A percentile compares a stretch with the other conserved stretches of the same genome.
Conservation (phyloP, 805 yeast genomes). For the Komagataella pseudopastoris region DNA sequence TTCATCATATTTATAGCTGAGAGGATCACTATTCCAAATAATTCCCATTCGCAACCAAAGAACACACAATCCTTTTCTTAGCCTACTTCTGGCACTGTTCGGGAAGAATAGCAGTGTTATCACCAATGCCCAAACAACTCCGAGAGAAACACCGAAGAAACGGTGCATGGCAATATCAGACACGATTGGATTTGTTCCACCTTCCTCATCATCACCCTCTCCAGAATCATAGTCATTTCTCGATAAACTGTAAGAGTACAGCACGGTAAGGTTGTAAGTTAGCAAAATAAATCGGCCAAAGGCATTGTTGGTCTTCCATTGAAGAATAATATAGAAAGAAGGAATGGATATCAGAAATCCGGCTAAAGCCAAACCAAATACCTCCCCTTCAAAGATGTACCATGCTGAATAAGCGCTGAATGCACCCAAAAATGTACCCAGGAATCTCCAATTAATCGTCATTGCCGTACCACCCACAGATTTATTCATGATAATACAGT, state of each 20-base stretch:
- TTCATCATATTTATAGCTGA: constrained; percentile 26
- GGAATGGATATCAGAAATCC: constrained; percentile 35
- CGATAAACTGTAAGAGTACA: constrained; percentile 60
- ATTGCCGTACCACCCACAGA: constrained; percentile 75
- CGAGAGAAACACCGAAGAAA: constrained; percentile 56
- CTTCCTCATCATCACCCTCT: constrained; percentile 34
- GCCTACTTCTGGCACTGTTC: constrained; percentile 57
- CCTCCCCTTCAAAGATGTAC: constrained; percentile 43
- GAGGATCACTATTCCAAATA: constrained; percentile 67
- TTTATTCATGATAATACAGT: constrained; percentile 73
- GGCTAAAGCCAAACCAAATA: constrained; percentile 30
- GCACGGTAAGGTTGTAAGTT: constrained; percentile 66
- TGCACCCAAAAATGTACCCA: constrained; percentile 71
- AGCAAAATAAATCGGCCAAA: constrained; percentile 59
- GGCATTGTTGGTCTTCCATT: constrained; percentile 51
- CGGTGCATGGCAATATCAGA: constrained; percentile 70
- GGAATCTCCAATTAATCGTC: constrained; percentile 60
- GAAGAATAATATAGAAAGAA: constrained; percentile 44
- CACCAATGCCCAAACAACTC: constrained; percentile 65
- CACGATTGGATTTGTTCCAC: constrained; percentile 56
- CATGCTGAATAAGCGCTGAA: constrained; percentile 44
- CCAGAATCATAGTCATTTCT: constrained; percentile 36
- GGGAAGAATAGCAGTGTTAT: constrained; percentile 60
- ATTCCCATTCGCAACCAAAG: constrained; percentile 76
- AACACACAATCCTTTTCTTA: constrained; percentile 50